Base-by-base conservation (phyloP, 2,329 filamentous ascomycete genomes). In the Cladophialophora carrionii region DNA sequence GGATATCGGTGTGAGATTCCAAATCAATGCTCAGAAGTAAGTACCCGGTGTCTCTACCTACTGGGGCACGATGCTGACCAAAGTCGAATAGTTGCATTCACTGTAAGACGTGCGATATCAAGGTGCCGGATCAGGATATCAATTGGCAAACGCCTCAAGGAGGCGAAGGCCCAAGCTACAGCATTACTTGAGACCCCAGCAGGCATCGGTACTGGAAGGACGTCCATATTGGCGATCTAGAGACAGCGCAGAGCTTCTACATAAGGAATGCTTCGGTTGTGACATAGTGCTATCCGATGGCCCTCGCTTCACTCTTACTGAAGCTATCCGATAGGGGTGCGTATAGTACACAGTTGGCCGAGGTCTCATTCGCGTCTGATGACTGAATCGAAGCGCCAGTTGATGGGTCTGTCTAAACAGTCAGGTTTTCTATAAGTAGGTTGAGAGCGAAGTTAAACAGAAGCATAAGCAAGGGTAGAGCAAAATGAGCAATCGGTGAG, bases 101-200 rank as follows among this genome's bases (percentile, higher is more conserved):
- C 80, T 99, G 95, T 85, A 99, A 99, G 85, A 99, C 95, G 14
- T 99, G 95, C 77, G 95, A 99, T 78, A 99, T 99, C 81, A 99
- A 99, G 82, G 94, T 92, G 17, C 95, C 95, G 7, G 87, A 89
- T 68, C 95, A 99, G 81, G 95, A 98, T 76, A 98, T 99, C 79
- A 97, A 96, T 78, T 96, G 92, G 92, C 87, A 92, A 72, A 95
- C 95, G 34, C 95, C 95, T 6, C 92, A 97, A 76, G 93, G 95
- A 70, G 95, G 94, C 58, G 95, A 88, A 74, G 86, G 86, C 4
- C 86, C 86, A 8, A 88, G 88, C 74, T 89, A 89, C 72, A 81
- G 83, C 60, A 82, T 88, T 78, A 88, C 86, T 55, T 82, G 74
- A 72, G 46, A 53, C 4, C 14, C 17, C 43, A 32, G 29, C 12